These are phyloP conservation scores for Rhinocladiella similis DNA, from an alignment of 2,329 filamentous ascomycete genomes.

Conservation along the genomic window DNA sequence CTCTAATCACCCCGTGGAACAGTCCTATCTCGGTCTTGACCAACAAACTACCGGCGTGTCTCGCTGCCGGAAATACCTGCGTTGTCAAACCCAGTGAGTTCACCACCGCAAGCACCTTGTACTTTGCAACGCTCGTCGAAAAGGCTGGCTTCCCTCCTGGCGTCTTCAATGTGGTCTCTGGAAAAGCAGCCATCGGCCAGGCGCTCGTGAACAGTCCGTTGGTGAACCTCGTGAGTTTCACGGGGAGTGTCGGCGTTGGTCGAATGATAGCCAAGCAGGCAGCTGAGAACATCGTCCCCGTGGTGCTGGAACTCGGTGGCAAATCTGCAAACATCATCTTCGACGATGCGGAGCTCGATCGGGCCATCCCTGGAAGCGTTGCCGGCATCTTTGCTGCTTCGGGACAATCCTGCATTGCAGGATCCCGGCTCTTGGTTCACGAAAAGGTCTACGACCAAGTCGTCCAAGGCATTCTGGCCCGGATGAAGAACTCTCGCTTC, in stretches of 20 bases:
- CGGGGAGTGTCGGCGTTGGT: slow-evolving; percentile 70
- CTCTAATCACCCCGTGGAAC: slow-evolving; percentile 76
- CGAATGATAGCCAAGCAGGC: slow-evolving; percentile 74
- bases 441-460: slow-evolving; percentile 48
- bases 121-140: slow-evolving; percentile 63
- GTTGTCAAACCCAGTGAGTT: slow-evolving; percentile 60
- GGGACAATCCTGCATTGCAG: slow-evolving; percentile 61
- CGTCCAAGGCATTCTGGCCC: slow-evolving; percentile 41
- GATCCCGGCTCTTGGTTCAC: slow-evolving; percentile 57
- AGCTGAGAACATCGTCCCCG: slow-evolving; percentile 61
- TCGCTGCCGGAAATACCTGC: slow-evolving; percentile 58
- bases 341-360: slow-evolving; percentile 57
- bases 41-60: slow-evolving; percentile 62
- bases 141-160: slow-evolving; percentile 55
- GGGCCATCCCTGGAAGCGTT: slow-evolving; percentile 48
- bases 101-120: slow-evolving; percentile 56
- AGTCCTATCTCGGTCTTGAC: slow-evolving; percentile 72
- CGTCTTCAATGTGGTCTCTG: slow-evolving; percentile 69
- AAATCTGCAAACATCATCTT: slow-evolving; percentile 60
- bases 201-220: slow-evolving; percentile 66
- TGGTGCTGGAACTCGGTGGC: slow-evolving; percentile 60
- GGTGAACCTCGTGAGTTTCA: slow-evolving; percentile 78
- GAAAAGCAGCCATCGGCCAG: slow-evolving; percentile 67
- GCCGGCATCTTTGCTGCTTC: slow-evolving; percentile 58
- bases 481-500: slow-evolving; percentile 47